A percentile compares a stretch with the other conserved stretches of the same genome.
Evolutionary conservation across 1,284 basidiomycete genomes (phyloP).

Genomic region (Pseudozyma hubeiensis): DNA sequence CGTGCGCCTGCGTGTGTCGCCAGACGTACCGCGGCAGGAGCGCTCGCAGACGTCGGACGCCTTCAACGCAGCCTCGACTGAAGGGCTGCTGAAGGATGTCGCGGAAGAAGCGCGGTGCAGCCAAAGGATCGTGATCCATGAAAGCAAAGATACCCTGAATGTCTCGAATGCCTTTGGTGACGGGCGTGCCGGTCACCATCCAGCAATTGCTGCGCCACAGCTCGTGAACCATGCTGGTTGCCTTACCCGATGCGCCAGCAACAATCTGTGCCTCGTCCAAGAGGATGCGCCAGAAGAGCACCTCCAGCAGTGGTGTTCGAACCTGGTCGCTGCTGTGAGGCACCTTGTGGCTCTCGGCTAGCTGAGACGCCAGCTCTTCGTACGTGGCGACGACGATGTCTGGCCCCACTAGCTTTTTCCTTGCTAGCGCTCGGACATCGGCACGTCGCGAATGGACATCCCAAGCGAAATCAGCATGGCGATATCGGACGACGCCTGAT

Average conservation of each 20-base stretch:
- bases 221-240: constrained; percentile 50
- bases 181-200: constrained; percentile 55
- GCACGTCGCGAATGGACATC: constrained; percentile 8
- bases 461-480: constrained; percentile 41
- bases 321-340: constrained; percentile 15
- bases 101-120: constrained; percentile 42
- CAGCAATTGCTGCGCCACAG: constrained; percentile 57
- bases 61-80: constrained; percentile 41
- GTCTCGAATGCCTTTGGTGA: constrained; percentile 49
- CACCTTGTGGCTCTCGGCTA: constrained; percentile 34
- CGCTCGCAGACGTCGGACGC: constrained; percentile 38
- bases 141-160: constrained; percentile 53
- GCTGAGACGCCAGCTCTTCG: constrained; percentile 49
- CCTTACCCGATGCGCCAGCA: constrained; percentile 37
- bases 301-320: constrained; percentile 50
- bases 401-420: constrained; percentile 20
- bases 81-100: constrained; percentile 50
- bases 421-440: constrained; percentile 23
- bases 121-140: constrained; percentile 50
- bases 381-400: constrained; percentile 57
- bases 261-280: constrained; percentile 58
- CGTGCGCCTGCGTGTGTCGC: constrained; percentile 52
- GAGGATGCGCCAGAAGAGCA: constrained; percentile 51
- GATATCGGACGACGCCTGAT: constrained; percentile 38
- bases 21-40: constrained; percentile 51